These are phyloP conservation scores for Euphorbia lathyris DNA, from an alignment of 345 rosid species.

Conservation along the genomic window DNA sequence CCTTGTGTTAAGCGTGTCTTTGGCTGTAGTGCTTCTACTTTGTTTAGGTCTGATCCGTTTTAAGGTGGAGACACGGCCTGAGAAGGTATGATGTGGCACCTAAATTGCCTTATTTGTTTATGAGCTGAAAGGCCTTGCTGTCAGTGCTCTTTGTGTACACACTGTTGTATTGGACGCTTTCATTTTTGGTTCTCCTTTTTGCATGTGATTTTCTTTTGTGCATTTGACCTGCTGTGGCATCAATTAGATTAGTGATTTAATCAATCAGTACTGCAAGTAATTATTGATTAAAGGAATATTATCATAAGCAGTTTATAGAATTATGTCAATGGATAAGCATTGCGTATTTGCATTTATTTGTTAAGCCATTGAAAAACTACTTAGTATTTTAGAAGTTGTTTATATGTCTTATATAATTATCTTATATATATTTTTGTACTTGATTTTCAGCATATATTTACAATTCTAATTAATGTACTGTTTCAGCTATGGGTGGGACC, in stretches of 20 bases:
- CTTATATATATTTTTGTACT: neutral
- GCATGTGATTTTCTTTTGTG: neutral
- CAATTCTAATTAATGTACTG: constrained; percentile 19
- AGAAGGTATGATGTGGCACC: constrained; percentile 53
- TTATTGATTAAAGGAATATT: neutral
- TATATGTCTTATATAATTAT: neutral
- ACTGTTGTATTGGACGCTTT: neutral
- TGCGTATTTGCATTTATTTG: neutral
- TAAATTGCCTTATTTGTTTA: neutral
- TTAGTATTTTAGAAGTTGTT: neutral
- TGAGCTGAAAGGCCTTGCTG: neutral
- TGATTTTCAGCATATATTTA: constrained; percentile 6
- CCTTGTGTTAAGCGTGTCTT: constrained; percentile 59
- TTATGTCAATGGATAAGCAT: neutral
- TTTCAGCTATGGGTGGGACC: constrained; percentile 97
- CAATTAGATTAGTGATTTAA: neutral
- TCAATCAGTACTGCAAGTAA: neutral
- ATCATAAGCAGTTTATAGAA: neutral
- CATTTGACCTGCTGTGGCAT: neutral
- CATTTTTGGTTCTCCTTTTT: neutral
- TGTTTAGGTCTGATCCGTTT: constrained; percentile 83
- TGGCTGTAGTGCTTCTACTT: constrained; percentile 67
- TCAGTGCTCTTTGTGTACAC: neutral
- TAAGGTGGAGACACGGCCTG: constrained; percentile 97
- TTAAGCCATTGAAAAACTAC: neutral